These are phyloP conservation scores for Berberis thunbergii DNA, from an alignment of 164 flowering plant species.

Conservation along the genomic window DNA sequence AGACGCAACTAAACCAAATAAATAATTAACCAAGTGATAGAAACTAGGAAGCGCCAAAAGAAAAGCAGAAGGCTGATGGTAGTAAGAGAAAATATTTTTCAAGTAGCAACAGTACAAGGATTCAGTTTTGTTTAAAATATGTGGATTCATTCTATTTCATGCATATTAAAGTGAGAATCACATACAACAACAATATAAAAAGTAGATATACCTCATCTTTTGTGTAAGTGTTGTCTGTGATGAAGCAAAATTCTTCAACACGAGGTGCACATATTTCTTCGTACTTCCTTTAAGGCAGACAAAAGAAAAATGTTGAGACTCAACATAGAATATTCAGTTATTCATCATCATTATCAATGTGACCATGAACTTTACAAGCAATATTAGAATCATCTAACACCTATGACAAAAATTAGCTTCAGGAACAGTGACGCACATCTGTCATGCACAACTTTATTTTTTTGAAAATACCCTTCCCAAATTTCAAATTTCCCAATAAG, in stretches of 20 bases:
- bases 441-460: too few species aligned
- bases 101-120: too few species aligned
- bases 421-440: not conserved
- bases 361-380: not conserved
- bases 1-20: too few species aligned
- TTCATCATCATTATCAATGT: not conserved
- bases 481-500: too few species aligned
- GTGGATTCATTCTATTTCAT: too few species aligned
- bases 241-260: conserved; percentile 79
- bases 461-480: too few species aligned
- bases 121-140: too few species aligned
- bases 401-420: not conserved
- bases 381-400: not conserved
- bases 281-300: conserved; percentile 52
- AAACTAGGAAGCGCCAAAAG: too few species aligned
- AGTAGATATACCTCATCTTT: conserved; percentile 50
- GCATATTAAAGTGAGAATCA: not conserved
- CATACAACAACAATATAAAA: not conserved
- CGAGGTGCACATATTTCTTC: conserved; percentile 95
- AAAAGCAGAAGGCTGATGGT: too few species aligned
- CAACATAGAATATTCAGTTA: not conserved
- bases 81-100: too few species aligned
- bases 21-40: too few species aligned
- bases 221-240: conserved; percentile 77
- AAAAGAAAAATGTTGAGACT: not conserved